Conservation (phyloP, 2,329 filamentous ascomycete genomes). For the Hortaea werneckii region DNA sequence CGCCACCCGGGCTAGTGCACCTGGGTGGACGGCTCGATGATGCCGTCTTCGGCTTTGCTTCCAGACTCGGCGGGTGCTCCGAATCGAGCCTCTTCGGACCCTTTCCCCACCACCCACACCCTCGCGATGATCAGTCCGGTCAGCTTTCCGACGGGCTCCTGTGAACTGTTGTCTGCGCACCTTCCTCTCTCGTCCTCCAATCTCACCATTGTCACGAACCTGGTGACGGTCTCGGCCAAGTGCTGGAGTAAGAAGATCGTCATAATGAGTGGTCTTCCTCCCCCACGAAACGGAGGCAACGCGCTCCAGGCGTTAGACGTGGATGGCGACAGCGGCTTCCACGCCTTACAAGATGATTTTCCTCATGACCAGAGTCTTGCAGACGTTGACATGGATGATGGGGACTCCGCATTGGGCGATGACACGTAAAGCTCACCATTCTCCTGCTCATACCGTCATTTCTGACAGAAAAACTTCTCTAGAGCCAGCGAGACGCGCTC, state of each 20-base stretch:
- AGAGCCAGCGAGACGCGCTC: slow-evolving; percentile 1
- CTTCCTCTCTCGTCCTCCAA: background rate
- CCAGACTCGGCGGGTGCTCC: too few species aligned
- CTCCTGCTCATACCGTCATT: too few species aligned
- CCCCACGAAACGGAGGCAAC: too few species aligned
- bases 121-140: background rate
- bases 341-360: background rate
- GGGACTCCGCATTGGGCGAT: background rate
- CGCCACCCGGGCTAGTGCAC: too few species aligned
- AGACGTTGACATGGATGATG: background rate
- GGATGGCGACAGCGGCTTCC: background rate
- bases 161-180: background rate
- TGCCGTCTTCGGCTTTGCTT: too few species aligned
- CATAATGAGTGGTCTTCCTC: too few species aligned
- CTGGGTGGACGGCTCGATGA: too few species aligned
- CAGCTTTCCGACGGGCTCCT: background rate
- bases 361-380: background rate
- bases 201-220: background rate
- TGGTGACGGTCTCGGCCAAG: background rate
- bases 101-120: background rate
- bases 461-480: background rate
- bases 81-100: background rate
- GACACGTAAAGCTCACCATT: background rate
- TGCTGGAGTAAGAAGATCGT: too few species aligned
- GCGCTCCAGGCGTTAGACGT: background rate